Evolutionary conservation across 139 green algal species (phyloP).

Genomic region (Volvox africanus): DNA sequence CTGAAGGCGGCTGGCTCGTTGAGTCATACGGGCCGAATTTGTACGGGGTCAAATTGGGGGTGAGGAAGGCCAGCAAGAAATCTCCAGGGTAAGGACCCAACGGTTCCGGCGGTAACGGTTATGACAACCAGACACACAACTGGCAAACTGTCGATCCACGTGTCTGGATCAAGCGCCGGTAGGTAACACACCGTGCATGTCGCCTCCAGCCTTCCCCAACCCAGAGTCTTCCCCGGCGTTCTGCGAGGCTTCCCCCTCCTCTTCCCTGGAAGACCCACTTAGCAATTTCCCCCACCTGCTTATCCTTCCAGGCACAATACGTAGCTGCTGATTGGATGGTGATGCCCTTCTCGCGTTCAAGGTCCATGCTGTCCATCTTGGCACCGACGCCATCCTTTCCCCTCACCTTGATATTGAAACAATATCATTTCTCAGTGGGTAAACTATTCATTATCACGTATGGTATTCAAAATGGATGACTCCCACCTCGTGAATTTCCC

Average conservation of each 20-base stretch:
- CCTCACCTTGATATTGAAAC: slow-evolving; percentile 76
- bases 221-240: too few relatives aligned
- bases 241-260: too few relatives aligned
- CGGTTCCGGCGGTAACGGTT: too few relatives aligned
- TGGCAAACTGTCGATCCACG: too few relatives aligned
- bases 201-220: not conserved
- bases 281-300: slow-evolving; percentile 32
- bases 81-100: too few relatives aligned
- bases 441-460: too few relatives aligned
- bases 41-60: too few relatives aligned
- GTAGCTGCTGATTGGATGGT: slow-evolving; percentile 98
- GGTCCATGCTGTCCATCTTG: slow-evolving; percentile 99
- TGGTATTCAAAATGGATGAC: too few relatives aligned
- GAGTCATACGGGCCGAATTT: too few relatives aligned
- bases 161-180: not conserved
- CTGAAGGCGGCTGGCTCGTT: not conserved
- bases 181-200: not conserved
- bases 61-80: too few relatives aligned
- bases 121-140: too few relatives aligned
- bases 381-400: slow-evolving; percentile 98
- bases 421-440: not conserved
- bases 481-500: slow-evolving; percentile 96
- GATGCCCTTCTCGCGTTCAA: slow-evolving; percentile 99
- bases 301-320: slow-evolving; percentile 94
- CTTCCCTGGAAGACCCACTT: too few relatives aligned